These are phyloP conservation scores for Zostera marina DNA, from an alignment of 116 monocot species.

Conservation along the genomic window DNA sequence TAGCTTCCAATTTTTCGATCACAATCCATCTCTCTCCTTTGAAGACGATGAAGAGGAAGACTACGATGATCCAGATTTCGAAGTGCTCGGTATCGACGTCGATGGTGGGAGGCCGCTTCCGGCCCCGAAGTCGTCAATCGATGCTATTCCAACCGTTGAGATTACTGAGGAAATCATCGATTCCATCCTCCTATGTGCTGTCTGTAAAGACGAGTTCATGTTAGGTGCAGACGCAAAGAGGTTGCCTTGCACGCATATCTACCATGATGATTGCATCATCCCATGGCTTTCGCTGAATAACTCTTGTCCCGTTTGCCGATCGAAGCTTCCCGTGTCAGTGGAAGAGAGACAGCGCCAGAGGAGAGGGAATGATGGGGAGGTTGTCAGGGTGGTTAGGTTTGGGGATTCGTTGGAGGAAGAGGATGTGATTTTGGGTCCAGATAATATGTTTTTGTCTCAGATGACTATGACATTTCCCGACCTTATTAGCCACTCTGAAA, in stretches of 20 bases:
- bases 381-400: not conserved
- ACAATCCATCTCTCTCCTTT: not conserved
- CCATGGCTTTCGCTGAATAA: slow-evolving; percentile 29
- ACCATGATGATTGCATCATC: slow-evolving; percentile 34
- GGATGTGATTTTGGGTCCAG: not conserved
- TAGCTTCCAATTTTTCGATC: not conserved
- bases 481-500: no score
- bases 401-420: slow-evolving; percentile 4
- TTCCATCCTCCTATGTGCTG: slow-evolving; percentile 15
- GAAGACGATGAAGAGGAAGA: not conserved
- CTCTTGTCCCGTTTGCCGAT: slow-evolving; percentile 39
- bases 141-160: slow-evolving; percentile 19
- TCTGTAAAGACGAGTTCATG: slow-evolving; percentile 33
- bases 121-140: slow-evolving; percentile 15
- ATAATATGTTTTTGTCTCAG: not conserved
- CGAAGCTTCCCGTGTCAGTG: slow-evolving; percentile 7
- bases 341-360: not conserved
- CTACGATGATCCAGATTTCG: not conserved
- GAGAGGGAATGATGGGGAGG: not conserved
- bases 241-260: slow-evolving; percentile 36
- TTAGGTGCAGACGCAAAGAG: slow-evolving; percentile 7
- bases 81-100: no score
- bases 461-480: no score
- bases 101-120: not conserved
- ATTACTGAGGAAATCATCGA: slow-evolving; percentile 14